Percentiles rank a stretch among this genome's conserved stretches.
Conservation (phyloP, 495 filamentous ascomycete genomes). For the Penicillium robsamsonii region DNA sequence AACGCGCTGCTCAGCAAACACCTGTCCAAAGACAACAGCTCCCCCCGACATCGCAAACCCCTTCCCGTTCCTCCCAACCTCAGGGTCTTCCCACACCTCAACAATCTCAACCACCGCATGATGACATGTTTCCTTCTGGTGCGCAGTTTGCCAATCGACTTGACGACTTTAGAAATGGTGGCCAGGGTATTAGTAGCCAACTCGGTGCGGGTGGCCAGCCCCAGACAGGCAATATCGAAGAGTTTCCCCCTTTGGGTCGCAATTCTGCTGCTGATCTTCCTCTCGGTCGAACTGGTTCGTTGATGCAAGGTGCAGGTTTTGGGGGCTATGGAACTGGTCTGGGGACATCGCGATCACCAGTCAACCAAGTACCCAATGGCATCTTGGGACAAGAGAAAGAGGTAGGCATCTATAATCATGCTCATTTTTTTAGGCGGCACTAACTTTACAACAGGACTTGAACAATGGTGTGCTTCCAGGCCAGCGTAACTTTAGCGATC, state of each 20-base stretch:
- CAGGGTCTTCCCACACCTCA: constrained; percentile 57
- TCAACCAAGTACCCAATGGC: constrained; percentile 41
- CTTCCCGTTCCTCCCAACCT: constrained; percentile 49
- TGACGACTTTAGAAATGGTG: constrained; percentile 58
- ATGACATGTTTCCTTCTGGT: constrained; percentile 51
- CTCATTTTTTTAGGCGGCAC: constrained; percentile 2
- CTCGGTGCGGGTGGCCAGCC: constrained; percentile 55
- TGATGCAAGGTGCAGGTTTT: constrained; percentile 67
- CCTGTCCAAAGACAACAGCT: constrained; percentile 66
- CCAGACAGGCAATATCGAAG: constrained; percentile 69
- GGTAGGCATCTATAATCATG: constrained; percentile 16
- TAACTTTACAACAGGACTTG: constrained; percentile 26
- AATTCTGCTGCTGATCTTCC: constrained; percentile 67
- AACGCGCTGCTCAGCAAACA: constrained; percentile 57
- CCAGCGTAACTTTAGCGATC: constrained; percentile 35
- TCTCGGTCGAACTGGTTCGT: constrained; percentile 60
- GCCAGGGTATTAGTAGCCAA: constrained; percentile 61
- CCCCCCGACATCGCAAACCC: constrained; percentile 48
- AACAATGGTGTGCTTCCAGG: constrained; percentile 35
- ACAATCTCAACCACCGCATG: constrained; percentile 57
- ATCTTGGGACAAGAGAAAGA: constrained; percentile 45
- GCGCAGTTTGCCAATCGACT: constrained; percentile 54
- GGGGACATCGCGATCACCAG: constrained; percentile 43
- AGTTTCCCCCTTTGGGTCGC: constrained; percentile 80
- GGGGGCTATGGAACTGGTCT: constrained; percentile 51